A percentile compares a stretch with the other conserved stretches of the same genome.
These are phyloP conservation scores for Carex myosuroides DNA, from an alignment of 176 grass and related monocot genomes.

Conservation along the genomic window DNA sequence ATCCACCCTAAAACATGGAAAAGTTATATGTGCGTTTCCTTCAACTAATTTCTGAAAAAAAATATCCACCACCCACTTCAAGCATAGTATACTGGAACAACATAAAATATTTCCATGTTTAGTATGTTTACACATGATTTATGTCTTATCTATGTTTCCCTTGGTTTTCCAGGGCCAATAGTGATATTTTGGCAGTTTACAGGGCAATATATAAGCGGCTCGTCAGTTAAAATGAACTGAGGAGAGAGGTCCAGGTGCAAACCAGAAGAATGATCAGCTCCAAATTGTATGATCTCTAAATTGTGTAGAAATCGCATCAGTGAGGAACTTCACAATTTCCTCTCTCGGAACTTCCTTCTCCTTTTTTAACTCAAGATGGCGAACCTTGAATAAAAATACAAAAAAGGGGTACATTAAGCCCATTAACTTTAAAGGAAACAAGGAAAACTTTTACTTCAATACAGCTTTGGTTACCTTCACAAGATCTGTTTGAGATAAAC, in stretches of 20 bases:
- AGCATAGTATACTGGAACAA: background rate
- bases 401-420: slow-evolving; percentile 15
- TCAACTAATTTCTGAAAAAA: background rate
- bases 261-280: slow-evolving; percentile 30
- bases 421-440: background rate
- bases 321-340: slow-evolving; percentile 71
- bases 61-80: background rate
- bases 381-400: slow-evolving; percentile 42
- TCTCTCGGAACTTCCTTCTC: slow-evolving; percentile 69
- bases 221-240: slow-evolving; percentile 24
- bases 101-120: background rate
- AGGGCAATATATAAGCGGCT: background rate
- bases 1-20: background rate
- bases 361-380: slow-evolving; percentile 82
- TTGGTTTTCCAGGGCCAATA: background rate
- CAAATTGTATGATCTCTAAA: slow-evolving; percentile 85
- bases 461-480: slow-evolving; percentile 58
- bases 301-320: slow-evolving; percentile 70
- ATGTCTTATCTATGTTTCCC: background rate
- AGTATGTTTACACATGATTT: background rate
- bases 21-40: background rate
- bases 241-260: background rate
- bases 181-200: background rate
- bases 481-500: slow-evolving; percentile 60
- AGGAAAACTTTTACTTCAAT: slow-evolving; percentile 8